Evolutionary conservation across 164 flowering plant genomes (phyloP).

Genomic region (Magnolia changhungtana): DNA sequence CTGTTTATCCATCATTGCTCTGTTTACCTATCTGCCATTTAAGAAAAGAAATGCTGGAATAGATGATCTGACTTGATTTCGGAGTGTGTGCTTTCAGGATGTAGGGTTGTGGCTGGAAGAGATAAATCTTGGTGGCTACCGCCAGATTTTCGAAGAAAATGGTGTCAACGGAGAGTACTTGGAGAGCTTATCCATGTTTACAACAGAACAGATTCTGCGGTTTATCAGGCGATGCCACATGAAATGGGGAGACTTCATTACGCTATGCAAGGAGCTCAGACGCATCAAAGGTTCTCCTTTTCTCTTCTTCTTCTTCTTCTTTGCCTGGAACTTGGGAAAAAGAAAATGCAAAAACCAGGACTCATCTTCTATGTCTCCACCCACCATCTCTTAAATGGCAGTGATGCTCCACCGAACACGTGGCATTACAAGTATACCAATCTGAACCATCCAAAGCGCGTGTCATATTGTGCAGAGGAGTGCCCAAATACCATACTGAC

Average conservation of each 20-base stretch:
- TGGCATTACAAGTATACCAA: too few species aligned
- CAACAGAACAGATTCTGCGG: constrained; percentile 92
- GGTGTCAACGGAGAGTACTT: constrained; percentile 93
- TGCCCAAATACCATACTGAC: too few species aligned
- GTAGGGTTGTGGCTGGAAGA: constrained; percentile 97
- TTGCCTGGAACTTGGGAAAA: too few species aligned
- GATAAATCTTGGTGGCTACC: constrained; percentile 85
- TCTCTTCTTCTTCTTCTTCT: constrained; percentile 4
- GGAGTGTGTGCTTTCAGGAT: constrained; percentile 43
- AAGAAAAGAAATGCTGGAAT: neutral
- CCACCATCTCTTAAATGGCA: too few species aligned
- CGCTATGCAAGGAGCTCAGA: constrained; percentile 96
- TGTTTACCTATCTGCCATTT: neutral
- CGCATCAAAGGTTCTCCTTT: constrained; percentile 72
- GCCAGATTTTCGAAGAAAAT: constrained; percentile 76
- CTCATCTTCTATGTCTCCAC: too few species aligned
- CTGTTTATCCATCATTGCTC: neutral
- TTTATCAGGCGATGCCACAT: constrained; percentile 94
- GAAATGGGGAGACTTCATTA: constrained; percentile 99
- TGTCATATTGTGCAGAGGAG: too few species aligned
- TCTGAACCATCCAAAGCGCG: too few species aligned
- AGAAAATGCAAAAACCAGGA: too few species aligned
- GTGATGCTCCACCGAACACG: too few species aligned
- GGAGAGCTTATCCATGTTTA: constrained; percentile 94
- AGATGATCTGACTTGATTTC: neutral